phyloP scores from a whole-genome alignment of 805 yeast genomes.

The Metschnikowia lochheadii region DNA sequence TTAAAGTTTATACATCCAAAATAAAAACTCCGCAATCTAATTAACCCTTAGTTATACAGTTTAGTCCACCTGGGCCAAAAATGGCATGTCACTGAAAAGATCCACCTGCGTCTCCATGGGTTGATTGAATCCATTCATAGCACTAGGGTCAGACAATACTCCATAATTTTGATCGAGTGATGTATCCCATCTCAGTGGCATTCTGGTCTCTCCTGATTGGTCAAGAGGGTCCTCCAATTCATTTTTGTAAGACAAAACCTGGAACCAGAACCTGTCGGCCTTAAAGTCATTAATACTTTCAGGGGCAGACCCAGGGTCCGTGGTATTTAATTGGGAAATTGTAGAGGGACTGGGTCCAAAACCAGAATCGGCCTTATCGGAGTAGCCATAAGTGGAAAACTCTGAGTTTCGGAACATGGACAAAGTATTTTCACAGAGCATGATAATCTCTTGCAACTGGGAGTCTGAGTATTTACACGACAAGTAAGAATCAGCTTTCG shows the following conservation, averaged over 20 bases:
- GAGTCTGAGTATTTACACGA: slow-evolving; percentile 16
- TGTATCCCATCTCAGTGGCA: neutral
- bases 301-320: neutral
- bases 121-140: neutral
- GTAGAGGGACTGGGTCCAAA: slow-evolving; percentile 1
- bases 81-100: slow-evolving; percentile 27
- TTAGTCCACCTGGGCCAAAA: slow-evolving; percentile 3
- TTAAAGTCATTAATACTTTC: slow-evolving; percentile 22
- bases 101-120: slow-evolving; percentile 17
- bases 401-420: slow-evolving; percentile 11
- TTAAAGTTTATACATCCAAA: neutral
- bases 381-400: slow-evolving; percentile 11
- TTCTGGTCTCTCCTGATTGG: neutral
- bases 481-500: slow-evolving; percentile 13
- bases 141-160: neutral
- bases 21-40: neutral
- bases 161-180: neutral
- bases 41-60: no score
- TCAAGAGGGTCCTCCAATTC: slow-evolving; percentile 11
- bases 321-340: neutral
- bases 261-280: slow-evolving; percentile 35
- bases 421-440: slow-evolving; percentile 13
- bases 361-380: slow-evolving; percentile 11
- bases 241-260: slow-evolving; percentile 28
- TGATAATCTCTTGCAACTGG: slow-evolving; percentile 26